phyloP scores from a whole-genome alignment of 2,329 filamentous ascomycete genomes.

The Sclerotinia subarctica region DNA sequence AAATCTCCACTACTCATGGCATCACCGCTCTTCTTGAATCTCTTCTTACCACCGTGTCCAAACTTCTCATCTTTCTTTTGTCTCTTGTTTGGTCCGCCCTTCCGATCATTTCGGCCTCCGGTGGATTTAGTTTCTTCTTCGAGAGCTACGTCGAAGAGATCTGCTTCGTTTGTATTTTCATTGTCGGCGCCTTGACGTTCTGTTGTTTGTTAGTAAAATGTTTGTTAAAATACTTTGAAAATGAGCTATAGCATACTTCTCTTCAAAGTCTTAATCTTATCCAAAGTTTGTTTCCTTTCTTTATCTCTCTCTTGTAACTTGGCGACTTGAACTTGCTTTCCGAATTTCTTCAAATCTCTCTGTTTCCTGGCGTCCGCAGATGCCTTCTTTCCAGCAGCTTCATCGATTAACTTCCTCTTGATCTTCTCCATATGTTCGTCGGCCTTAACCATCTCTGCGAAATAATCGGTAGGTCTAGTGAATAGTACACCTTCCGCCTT shows the following conservation, averaged over 20 bases:
- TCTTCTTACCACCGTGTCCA: constrained; percentile 95
- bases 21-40: constrained; percentile 85
- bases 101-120: constrained; percentile 24
- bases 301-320: constrained; percentile 93
- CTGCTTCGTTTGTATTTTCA: constrained; percentile 64
- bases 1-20: constrained; percentile 78
- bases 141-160: constrained; percentile 87
- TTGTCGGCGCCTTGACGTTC: constrained; percentile 75
- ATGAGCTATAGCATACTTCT: constrained; percentile 66
- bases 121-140: constrained; percentile 48
- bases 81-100: constrained; percentile 63
- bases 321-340: constrained; percentile 95
- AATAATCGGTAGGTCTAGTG: constrained; percentile 88
- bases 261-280: constrained; percentile 94
- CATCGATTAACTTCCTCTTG: constrained; percentile 87
- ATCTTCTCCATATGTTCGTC: constrained; percentile 98
- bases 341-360: constrained; percentile 97
- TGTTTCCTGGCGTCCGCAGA: constrained; percentile 86
- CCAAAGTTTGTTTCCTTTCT: constrained; percentile 86
- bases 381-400: constrained; percentile 89
- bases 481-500: constrained; percentile 83
- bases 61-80: constrained; percentile 94
- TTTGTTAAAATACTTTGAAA: constrained; percentile 1
- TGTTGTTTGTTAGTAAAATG: constrained; percentile 43
- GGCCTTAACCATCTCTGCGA: constrained; percentile 98